Base-by-base conservation (phyloP, 331 rosid species). In the Malus hybrid region DNA sequence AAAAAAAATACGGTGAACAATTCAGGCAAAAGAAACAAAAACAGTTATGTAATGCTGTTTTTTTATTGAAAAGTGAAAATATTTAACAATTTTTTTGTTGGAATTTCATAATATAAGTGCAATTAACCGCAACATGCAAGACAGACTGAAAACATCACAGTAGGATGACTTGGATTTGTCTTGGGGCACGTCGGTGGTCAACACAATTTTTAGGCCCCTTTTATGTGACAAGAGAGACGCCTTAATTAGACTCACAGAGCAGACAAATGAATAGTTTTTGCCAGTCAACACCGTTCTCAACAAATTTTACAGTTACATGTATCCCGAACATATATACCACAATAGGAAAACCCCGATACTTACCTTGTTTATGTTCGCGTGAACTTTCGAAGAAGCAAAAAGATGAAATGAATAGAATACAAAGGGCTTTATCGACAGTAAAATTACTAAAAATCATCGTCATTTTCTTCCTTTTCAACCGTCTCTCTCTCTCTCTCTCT, bases 281-380 rank as follows among this genome's bases (percentile, higher is more conserved):
- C 30, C 46, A 36, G 77, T 75, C 81, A n/a, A 75, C 64, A 76
- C 19, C 69, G 73, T 74, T 71, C 72, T 70, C 68, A 79, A 79
- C 72, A 66, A 78, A 84, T 85, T 70, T 68, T 83, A 78, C 84
- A 81, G 34, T 83, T 75, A 50, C 78, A 74, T 57, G 61, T 58
- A 79, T 75, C 85, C 70, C 57, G 52, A 77, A 80, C 75, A 75
- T 82, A 87, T 77, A 82, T 74, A 83, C 74, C 75, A 79, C 80
- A 79, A 70, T 78, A 78, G 70, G 82, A 68, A 82, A 78, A 77
- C 33, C 81, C 44, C 34, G 78, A 68, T 70, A 56, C 84, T 71
- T 56, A 79, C 64, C 73, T 75, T 44, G 30, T 77, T 75, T 30
- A 26, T n/a, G 76, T 62, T 66, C 42, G 70, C 75, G 9, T 18